phyloP scores from a whole-genome alignment of 2,329 filamentous ascomycete species.

The Colletotrichum acutatum region DNA sequence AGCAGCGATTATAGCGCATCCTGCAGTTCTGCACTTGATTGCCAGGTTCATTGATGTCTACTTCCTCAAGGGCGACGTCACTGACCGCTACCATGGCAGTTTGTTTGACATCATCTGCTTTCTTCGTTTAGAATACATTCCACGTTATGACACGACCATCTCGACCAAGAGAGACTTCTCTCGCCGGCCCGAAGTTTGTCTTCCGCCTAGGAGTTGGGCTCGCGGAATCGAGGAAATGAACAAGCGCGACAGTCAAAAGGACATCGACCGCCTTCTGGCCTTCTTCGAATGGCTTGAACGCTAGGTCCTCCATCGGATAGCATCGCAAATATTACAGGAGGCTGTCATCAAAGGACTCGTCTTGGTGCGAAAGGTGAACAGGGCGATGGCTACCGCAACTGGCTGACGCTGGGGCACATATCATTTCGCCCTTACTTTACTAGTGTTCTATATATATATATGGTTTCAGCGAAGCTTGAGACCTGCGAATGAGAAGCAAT shows the following conservation, averaged over 20 bases:
- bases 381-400: not conserved
- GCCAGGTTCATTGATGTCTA: not conserved
- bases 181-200: not conserved
- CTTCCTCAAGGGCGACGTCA: no score
- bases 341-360: not conserved
- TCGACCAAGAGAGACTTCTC: not conserved
- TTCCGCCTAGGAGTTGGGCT: no score
- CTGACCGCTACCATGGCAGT: no score
- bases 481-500: not conserved
- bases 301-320: not conserved
- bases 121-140: not conserved
- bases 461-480: not conserved
- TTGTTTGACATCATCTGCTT: not conserved
- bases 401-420: not conserved
- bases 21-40: not conserved
- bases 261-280: not conserved
- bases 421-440: not conserved
- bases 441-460: not conserved
- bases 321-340: accelerated
- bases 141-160: not conserved
- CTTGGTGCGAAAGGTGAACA: not conserved
- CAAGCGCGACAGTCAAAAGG: not conserved
- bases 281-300: not conserved
- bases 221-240: not conserved
- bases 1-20: not conserved